A percentile compares a stretch with the other conserved stretches of the same genome.
Evolutionary conservation across 495 filamentous ascomycete species (phyloP).

Genomic region (Aspergillus nidulans): DNA sequence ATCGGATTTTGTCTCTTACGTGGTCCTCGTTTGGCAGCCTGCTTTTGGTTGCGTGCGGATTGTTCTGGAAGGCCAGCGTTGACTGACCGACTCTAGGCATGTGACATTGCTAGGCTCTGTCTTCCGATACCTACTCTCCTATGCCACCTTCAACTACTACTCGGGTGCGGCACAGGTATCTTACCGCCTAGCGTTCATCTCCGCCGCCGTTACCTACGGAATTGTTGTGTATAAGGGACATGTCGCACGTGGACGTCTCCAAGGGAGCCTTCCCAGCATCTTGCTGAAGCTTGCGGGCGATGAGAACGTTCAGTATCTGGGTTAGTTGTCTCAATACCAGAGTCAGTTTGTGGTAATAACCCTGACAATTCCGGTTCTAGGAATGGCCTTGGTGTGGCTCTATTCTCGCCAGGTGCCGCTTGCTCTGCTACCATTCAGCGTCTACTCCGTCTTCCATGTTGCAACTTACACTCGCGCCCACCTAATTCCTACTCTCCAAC

Average conservation of each 20-base stretch:
- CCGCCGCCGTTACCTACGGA: constrained; percentile 88
- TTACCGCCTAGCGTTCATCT: constrained; percentile 85
- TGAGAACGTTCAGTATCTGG: constrained; percentile 96
- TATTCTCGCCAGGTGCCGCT: constrained; percentile 82
- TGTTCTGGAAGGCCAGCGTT: constrained; percentile 11
- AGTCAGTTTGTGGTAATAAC: neutral
- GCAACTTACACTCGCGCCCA: constrained; percentile 63
- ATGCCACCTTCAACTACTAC: constrained; percentile 77
- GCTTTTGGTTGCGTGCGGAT: neutral
- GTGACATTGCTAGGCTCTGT: constrained; percentile 78
- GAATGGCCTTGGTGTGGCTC: constrained; percentile 94
- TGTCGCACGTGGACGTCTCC: constrained; percentile 66
- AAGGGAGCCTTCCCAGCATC: constrained; percentile 57
- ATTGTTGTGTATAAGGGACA: constrained; percentile 99
- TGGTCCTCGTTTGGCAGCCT: neutral
- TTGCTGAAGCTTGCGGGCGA: constrained; percentile 65
- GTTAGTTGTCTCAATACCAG: constrained; percentile 49
- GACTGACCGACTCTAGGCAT: constrained; percentile 53
- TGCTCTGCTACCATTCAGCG: constrained; percentile 87
- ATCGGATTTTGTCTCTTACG: neutral
- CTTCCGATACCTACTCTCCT: constrained; percentile 74
- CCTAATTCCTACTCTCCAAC: constrained; percentile 49
- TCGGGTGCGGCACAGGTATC: constrained; percentile 68
- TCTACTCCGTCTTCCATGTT: constrained; percentile 98
- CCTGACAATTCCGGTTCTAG: constrained; percentile 40